Evolutionary conservation across 768 basidiomycete species (phyloP).

Genomic region (Dioszegia hungarica): DNA sequence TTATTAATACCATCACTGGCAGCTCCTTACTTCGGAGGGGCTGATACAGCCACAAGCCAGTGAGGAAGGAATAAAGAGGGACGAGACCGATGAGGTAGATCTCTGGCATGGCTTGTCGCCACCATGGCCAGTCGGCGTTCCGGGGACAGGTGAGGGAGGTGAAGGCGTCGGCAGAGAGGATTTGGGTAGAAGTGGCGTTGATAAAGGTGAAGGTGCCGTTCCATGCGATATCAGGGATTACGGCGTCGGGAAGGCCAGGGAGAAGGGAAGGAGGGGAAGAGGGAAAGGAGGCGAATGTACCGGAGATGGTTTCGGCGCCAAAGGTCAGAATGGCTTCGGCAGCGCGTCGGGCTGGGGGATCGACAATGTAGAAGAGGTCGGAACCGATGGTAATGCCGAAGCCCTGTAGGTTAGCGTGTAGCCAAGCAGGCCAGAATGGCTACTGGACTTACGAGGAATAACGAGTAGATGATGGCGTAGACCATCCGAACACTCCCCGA

Average conservation of each 20-base stretch:
- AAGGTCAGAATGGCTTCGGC: constrained; percentile 53
- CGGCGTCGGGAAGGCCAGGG: no score
- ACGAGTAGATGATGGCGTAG: constrained; percentile 46
- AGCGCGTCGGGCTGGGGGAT: constrained; percentile 22
- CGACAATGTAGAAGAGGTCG: constrained; percentile 41
- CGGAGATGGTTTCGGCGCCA: constrained; percentile 53
- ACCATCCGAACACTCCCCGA: constrained; percentile 44
- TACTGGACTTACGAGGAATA: constrained; percentile 32
- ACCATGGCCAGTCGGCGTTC: constrained; percentile 64
- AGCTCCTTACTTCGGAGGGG: constrained; percentile 67
- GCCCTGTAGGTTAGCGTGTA: constrained; percentile 12
- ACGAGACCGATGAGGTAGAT: constrained; percentile 51
- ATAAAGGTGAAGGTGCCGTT: constrained; percentile 46
- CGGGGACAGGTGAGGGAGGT: constrained; percentile 63
- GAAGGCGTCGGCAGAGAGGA: constrained; percentile 52
- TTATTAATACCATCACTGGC: constrained; percentile 77
- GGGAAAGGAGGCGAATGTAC: constrained; percentile 62
- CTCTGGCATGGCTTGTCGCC: constrained; percentile 74
- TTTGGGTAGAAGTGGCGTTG: constrained; percentile 29
- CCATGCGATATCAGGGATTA: no score
- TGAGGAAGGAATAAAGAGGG: constrained; percentile 54
- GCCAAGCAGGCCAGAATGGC: not conserved
- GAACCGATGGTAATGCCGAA: constrained; percentile 46
- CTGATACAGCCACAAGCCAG: constrained; percentile 72
- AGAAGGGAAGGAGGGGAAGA: constrained; percentile 49